phyloP scores from a whole-genome alignment of 768 basidiomycete species.

The Calocybe indica region DNA sequence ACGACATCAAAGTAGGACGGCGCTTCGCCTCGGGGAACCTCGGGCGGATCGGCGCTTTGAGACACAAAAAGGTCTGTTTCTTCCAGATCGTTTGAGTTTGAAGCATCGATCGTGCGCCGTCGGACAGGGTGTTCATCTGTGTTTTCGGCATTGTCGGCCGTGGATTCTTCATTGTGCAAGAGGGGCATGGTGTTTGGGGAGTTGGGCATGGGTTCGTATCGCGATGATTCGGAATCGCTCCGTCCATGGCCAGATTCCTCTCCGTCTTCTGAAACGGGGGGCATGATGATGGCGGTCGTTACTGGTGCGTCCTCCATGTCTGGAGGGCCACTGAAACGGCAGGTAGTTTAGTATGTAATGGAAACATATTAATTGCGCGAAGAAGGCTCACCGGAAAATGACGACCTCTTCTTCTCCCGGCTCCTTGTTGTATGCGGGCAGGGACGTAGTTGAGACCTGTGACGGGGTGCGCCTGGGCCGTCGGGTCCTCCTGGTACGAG shows the following conservation, averaged over 20 bases:
- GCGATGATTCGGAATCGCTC: constrained; percentile 20
- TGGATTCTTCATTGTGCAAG: constrained; percentile 24
- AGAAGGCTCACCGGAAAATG: constrained; percentile 38
- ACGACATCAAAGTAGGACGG: constrained; percentile 65
- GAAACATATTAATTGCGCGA: neutral
- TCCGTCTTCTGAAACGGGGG: constrained; percentile 30
- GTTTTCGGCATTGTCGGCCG: constrained; percentile 17
- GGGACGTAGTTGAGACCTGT: constrained; percentile 71
- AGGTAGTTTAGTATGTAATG: neutral
- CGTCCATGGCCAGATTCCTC: constrained; percentile 25
- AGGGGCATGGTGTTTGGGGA: constrained; percentile 37
- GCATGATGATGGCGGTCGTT: constrained; percentile 32
- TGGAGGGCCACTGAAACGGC: constrained; percentile 34
- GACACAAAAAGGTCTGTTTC: constrained; percentile 20
- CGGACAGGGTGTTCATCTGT: constrained; percentile 10
- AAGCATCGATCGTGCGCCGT: constrained; percentile 23
- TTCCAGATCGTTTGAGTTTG: constrained; percentile 20
- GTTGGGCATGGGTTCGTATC: constrained; percentile 33
- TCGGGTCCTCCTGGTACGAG: constrained; percentile 26
- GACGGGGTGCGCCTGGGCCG: constrained; percentile 62
- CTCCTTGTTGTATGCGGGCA: constrained; percentile 80
- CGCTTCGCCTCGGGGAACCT: constrained; percentile 44
- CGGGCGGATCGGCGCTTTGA: constrained; percentile 14
- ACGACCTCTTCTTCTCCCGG: constrained; percentile 81
- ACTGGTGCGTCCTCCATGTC: constrained; percentile 51